Conservation (phyloP, 192 early-diverging fungal genomes). For the Coemansia sp. region DNA sequence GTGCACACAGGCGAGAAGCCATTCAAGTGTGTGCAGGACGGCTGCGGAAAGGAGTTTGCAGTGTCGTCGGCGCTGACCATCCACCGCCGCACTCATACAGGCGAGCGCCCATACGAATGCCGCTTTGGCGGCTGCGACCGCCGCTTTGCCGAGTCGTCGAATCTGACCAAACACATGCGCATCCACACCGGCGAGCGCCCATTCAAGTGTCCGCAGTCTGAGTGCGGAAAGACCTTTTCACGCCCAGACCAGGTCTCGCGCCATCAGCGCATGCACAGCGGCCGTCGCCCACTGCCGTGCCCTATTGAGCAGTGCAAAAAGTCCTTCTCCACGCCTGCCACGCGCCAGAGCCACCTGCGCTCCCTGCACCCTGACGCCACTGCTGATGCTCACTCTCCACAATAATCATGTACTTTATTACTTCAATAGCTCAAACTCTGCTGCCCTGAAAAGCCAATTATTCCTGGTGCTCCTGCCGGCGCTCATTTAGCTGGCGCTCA, state of each 20-base stretch:
- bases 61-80: constrained; percentile 70
- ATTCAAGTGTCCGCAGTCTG: constrained; percentile 63
- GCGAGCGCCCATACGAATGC: constrained; percentile 72
- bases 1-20: constrained; percentile 79
- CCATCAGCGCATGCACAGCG: constrained; percentile 58
- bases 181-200: constrained; percentile 78
- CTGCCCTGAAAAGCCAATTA: not conserved
- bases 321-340: constrained; percentile 34
- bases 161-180: constrained; percentile 71
- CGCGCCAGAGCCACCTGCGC: constrained; percentile 39
- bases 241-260: constrained; percentile 69
- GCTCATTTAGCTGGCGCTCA: constrained; percentile 20
- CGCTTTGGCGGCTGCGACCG: constrained; percentile 41
- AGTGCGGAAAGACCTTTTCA: constrained; percentile 72
- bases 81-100: constrained; percentile 68
- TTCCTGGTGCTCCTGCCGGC: not conserved
- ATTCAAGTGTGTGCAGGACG: constrained; percentile 62
- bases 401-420: constrained; percentile 3
- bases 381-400: constrained; percentile 3
- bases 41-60: constrained; percentile 67
- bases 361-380: constrained; percentile 26
- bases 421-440: not conserved
- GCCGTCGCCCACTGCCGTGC: constrained; percentile 34
- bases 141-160: constrained; percentile 57
- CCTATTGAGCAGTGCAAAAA: constrained; percentile 38